Evolutionary conservation across 2,329 filamentous ascomycete genomes (phyloP), one percentile per base, ranked within the genome.

Genomic region (Talaromyces amestolkiae): DNA sequence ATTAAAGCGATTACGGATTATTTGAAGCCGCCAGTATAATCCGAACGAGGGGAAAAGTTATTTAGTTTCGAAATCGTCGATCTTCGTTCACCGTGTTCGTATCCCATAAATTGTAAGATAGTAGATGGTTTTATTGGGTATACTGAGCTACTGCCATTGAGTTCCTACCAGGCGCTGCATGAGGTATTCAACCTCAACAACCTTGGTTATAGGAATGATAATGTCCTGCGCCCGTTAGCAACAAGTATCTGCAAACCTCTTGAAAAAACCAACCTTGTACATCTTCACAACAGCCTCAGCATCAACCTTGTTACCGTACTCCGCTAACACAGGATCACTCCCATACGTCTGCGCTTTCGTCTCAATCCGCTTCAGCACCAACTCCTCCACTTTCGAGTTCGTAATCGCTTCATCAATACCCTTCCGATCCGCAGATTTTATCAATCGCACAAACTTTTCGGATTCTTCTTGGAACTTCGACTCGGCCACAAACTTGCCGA

Each of bases 401-500:
- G 94, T 98, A 76, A 99, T 99, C 43, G 93, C 93, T 37, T 88
- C 89, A 73, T 90, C 93, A 70, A 99, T 94, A 2, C 90, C 94
- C 64, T 88, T 82, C 6, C 91, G 84, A 77, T 99, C 93, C 68
- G 84, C 88, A 1, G 87, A 89, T 77, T 89, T 88, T 80, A 99
- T 98, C 78, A 98, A 79, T 68, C 83, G 83, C 6, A 91, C 93
- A 76, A 94, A 99, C 68, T 82, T 86, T 72, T 93, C 91, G 35
- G 88, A 85, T 71, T 98, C 91, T 56, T 90, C 89, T 72, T 86
- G 86, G 80, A 97, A 99, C 81, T 99, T 99, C 66, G 90, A 89
- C 84, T 99, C 95, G 51, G 95, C 95, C 9, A 99, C 95, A 74
- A 98, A 98, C 81, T 98, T 99, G 71, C 95, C 95, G 81, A 97